phyloP scores from a whole-genome alignment of 1,284 basidiomycete genomes.

The Hemileia vastatrix region DNA sequence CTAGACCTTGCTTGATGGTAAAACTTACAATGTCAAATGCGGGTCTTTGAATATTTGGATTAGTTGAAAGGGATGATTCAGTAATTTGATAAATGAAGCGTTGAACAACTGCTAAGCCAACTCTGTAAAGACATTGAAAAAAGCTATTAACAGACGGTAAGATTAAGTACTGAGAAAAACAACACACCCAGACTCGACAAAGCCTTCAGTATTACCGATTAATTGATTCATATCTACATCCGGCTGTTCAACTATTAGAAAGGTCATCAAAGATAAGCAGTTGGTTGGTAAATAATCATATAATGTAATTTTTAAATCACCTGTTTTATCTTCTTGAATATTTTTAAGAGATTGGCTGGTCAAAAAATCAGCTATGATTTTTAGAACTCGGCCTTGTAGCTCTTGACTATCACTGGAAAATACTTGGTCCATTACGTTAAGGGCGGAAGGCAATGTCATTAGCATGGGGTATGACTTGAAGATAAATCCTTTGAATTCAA shows the following conservation, averaged over 20 bases:
- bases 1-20: slow-evolving; percentile 85
- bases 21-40: slow-evolving; percentile 86
- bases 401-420: slow-evolving; percentile 64
- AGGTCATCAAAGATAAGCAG: neutral
- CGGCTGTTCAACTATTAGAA: slow-evolving; percentile 37
- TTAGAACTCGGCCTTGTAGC: slow-evolving; percentile 62
- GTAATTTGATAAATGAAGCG: slow-evolving; percentile 76
- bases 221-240: slow-evolving; percentile 78
- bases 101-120: slow-evolving; percentile 85
- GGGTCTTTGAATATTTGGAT: slow-evolving; percentile 62
- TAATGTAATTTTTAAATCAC: slow-evolving; percentile 46
- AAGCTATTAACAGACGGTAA: neutral
- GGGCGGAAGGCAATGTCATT: slow-evolving; percentile 67
- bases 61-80: slow-evolving; percentile 63
- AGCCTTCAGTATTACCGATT: slow-evolving; percentile 83
- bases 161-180: neutral
- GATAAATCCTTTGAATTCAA: slow-evolving; percentile 57
- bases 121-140: slow-evolving; percentile 50
- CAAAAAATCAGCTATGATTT: slow-evolving; percentile 82
- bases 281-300: neutral
- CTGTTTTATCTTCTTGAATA: slow-evolving; percentile 54
- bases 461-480: slow-evolving; percentile 84
- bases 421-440: slow-evolving; percentile 77
- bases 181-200: slow-evolving; percentile 84
- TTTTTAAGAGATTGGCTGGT: slow-evolving; percentile 68